Base-by-base conservation (phyloP, 257 asterid species). In the Scutellaria minor region DNA sequence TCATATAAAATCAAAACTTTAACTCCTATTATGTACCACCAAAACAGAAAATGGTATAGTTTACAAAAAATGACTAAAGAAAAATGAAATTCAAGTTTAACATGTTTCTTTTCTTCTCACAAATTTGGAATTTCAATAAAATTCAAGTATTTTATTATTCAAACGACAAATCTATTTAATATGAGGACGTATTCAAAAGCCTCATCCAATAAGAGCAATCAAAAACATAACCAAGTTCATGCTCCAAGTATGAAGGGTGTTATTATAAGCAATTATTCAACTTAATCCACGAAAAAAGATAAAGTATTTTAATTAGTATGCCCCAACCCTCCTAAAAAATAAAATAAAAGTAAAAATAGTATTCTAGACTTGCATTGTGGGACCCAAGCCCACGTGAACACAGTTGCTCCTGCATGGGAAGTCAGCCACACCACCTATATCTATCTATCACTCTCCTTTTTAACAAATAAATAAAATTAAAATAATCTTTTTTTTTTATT, bases 381-480 rank as follows among this genome's bases (percentile, higher is more conserved):
- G 95, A 57, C 96, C 96, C 96, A 79, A 79, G 14, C 84, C 95
- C 97, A 89, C 97, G 96, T 91, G 97, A 87, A 81, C 73, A 75
- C 83, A 78, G 47, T 78, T 74, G 79, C 80, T 69, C 82, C 70
- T 80, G 85, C 90, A 90, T 79, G 85, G 81, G 78, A 84, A 87
- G 87, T 83, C 85, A 83, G 90, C 85, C 84, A 66, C 79, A 70
- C 65, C 66, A 77, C 80, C 77, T 77, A 60, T 65, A 72, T 71
- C 72, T 71, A 63, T 51, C 48, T 65, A 76, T 76, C 79, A 64
- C 68, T 52, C 72, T 75, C 76, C 64, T 41, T 41, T 51, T 60
- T 44, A 55, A 22, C 10, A 54, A 8, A 54, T 4, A 9, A 54
- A 54, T 22, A 53, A 53, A 53, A 53, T 18, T 18, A 3, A 20